Base-by-base conservation (phyloP, 2,329 filamentous ascomycete genomes). In the Cordyceps fumosorosea region DNA sequence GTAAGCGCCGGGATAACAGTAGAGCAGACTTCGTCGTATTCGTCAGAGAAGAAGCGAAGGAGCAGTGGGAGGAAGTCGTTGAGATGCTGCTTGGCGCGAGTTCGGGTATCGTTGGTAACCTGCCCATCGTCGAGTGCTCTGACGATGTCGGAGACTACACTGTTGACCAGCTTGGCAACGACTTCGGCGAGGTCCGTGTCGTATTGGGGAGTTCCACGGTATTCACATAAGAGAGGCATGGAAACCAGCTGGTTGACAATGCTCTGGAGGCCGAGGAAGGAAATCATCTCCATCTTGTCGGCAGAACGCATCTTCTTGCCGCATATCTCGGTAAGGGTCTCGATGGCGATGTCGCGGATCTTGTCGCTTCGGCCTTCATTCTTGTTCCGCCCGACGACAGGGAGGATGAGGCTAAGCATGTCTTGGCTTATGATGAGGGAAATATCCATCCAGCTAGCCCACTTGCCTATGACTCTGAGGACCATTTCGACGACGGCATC, bases 391-490 rank as follows among this genome's bases (percentile, higher is more conserved):
- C 90, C 91, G 62, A 96, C 89, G 66, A 98, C 85, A 66, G 95
- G 89, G 70, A 97, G 88, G 63, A 99, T 82, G 55, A 92, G 83
- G 71, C 84, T 87, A 69, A 98, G 85, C 83, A 96, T 95, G 60
- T 88, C 85, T 72, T 93, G 86, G 74, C 96, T 96, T 69, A 99
- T 91, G 51, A 99, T 87, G 62, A 99, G 81, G 56, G 89, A 90
- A 69, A 99, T 98, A 72, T 98, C 95, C 70, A 96, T 96, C 95
- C 95, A 99, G 82, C 92, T 96, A 64, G 96, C 92, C 93, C 95
- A 99, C 74, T 93, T 95, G 44, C 91, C 92, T 66, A 99, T 86
- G n/a, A 92, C 89, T 75, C 89, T 91, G 59, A 99, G 81, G 68
- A 90, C 93, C 82, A 96, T 87, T 74, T 97, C 92, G 50, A 96